Conservation (phyloP, 2,329 filamentous ascomycete species). For the Hymenoscyphus salicellus region DNA sequence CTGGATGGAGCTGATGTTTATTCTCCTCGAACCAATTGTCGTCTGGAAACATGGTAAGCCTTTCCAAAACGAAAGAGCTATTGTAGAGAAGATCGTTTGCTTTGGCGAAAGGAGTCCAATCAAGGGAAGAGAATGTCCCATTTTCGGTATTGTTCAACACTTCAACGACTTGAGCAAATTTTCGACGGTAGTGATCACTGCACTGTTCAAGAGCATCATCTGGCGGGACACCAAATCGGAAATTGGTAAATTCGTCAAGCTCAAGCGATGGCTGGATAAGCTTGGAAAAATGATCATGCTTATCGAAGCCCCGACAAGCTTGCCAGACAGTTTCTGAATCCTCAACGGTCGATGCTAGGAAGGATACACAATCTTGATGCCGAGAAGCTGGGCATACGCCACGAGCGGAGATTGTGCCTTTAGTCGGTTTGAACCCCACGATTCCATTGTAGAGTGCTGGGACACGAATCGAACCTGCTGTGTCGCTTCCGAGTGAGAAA, state of each 20-base stretch:
- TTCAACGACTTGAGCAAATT: slow-evolving; percentile 45
- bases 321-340: slow-evolving; percentile 50
- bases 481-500: slow-evolving; percentile 53
- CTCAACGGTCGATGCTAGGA: slow-evolving; percentile 44
- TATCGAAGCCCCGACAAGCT: slow-evolving; percentile 45
- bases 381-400: slow-evolving; percentile 51
- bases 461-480: slow-evolving; percentile 51
- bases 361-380: slow-evolving; percentile 52
- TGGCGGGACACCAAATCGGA: slow-evolving; percentile 48
- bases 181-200: slow-evolving; percentile 39
- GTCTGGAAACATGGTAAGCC: slow-evolving; percentile 44
- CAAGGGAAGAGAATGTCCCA: slow-evolving; percentile 30
- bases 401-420: slow-evolving; percentile 46
- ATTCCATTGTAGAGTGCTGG: slow-evolving; percentile 50
- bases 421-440: slow-evolving; percentile 48
- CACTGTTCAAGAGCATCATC: slow-evolving; percentile 43
- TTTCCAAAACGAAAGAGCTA: slow-evolving; percentile 51
- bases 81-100: slow-evolving; percentile 52
- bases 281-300: slow-evolving; percentile 51
- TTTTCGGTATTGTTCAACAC: slow-evolving; percentile 39
- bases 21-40: slow-evolving; percentile 41
- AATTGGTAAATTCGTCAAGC: neutral
- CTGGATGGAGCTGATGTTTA: slow-evolving; percentile 49
- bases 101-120: slow-evolving; percentile 47
- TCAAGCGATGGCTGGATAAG: slow-evolving; percentile 28